Conservation (phyloP, 306 rosid species). For the Pyrus communis region DNA sequence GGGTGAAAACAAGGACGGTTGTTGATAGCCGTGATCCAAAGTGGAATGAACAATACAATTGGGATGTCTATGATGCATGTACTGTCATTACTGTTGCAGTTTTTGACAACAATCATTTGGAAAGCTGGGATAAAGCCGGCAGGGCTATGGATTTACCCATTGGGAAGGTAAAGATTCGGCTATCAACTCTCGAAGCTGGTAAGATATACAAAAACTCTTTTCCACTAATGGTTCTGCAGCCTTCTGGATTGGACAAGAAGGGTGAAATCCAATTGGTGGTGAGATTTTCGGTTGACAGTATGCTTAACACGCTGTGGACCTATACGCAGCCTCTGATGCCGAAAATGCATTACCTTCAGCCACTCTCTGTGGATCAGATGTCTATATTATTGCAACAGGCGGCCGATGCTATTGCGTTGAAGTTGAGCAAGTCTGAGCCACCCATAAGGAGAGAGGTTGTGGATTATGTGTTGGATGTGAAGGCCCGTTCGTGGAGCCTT, state of each 20-base stretch:
- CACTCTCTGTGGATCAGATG: neutral
- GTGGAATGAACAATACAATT: conserved; percentile 11
- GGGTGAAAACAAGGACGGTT: conserved; percentile 4
- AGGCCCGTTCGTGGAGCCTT: neutral
- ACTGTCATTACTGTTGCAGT: conserved; percentile 4
- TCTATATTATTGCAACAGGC: neutral
- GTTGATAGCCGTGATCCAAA: neutral
- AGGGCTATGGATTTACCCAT: neutral
- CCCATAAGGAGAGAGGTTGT: neutral
- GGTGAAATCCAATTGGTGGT: conserved; percentile 1
- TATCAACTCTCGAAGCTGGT: neutral
- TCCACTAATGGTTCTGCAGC: neutral
- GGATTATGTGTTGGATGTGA: neutral
- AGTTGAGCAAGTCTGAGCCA: neutral
- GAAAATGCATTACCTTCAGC: neutral
- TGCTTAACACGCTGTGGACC: neutral
- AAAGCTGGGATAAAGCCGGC: neutral
- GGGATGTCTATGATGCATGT: conserved; percentile 15
- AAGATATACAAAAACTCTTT: neutral
- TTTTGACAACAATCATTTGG: neutral
- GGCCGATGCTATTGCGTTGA: neutral
- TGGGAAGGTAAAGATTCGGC: conserved; percentile 3
- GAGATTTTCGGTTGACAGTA: neutral
- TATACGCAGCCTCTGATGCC: neutral
- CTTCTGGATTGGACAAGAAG: neutral